Base-by-base conservation (phyloP, 2,329 filamentous ascomycete species). In the Talaromyces sp. region DNA sequence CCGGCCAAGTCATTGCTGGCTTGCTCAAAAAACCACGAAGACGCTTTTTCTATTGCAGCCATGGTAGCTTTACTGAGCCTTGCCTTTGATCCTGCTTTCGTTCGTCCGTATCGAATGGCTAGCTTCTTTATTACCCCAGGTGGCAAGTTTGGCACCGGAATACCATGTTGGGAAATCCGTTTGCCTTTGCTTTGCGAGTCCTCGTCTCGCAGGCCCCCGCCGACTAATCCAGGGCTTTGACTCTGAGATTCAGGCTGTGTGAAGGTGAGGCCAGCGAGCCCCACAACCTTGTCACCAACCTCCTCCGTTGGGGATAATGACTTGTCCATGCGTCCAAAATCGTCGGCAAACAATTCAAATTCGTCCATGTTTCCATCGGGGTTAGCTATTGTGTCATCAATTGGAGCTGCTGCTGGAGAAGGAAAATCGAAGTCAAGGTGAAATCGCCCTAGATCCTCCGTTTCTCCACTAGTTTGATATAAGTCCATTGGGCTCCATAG, bases 1-100 rank as follows among this genome's bases (percentile, higher is more conserved):
- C 86, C 87, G 11, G 84, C 83, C 49, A 96, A 75, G 67, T 96
- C 91, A 55, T 91, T 88, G 43, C 89, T 86, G 2, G 89, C 77
- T 71, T 96, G 91, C 73, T 95, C 90, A 69, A 96, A 96, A 71
- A 91, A 96, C 88, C 90, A 94, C 56, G 95, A 90, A 2, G 89
- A 89, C 1, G 91, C 90, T 68, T 91, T 87, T 65, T 87, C 86
- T 49, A 96, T 84, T 4, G 87, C 87, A 27, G 83, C 81, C 33
- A 96, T 75, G 1, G 89, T 86, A 47, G 94, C 89, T 41, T 88
- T 85, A 52, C 81, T 85, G 42, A 96, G 82, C 60, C 87, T 89
- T 4, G 83, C 77, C 62, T 87, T 90, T 61, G 81, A 81, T 9
- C 81, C 77, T 17, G 86, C 85, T 40, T 86, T 83, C 3, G 83